Evolutionary conservation across 1,284 basidiomycete genomes (phyloP), one percentile per base, ranked within the genome.

Genomic region (Ustilago shanxiensis): DNA sequence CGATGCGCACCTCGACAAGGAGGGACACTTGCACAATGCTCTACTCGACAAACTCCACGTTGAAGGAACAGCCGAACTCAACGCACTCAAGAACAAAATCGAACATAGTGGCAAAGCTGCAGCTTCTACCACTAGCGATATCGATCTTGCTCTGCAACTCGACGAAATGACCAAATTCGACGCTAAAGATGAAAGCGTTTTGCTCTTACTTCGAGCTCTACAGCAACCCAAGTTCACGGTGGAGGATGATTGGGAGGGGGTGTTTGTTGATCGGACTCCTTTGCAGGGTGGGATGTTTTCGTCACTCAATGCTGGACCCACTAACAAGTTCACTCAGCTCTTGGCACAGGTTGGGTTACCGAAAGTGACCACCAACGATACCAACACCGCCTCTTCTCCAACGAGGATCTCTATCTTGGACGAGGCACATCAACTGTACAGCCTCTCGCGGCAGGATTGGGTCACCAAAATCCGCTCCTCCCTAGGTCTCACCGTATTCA

Each of bases 291-390:
- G 71, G 2, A 11, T 77, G 5, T 55, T 77, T 18, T 56, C 33
- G 0, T 16, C 57, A 24, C 66, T 77, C 58, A 64, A 66, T 18
- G 33, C 54, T 18, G 71, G 60, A 10, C 57, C 75, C 0, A 58
- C 28, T 9, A 73, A 77, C 67, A 60, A 56, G 62, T 77, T 77
- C 39, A 73, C 67, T 10, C 56, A 77, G 57, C 61, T 77, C 14
- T 64, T 77, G 5, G 58, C 63, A 14, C 20, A 70, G 8, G 67
- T 73, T 8, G 75, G 64, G 1, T 59, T 77, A 10, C 60, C 68
- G 24, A 63, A 56, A 24, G 16, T 41, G 10, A 56, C 20, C 20
- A 7, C 60, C 10, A 45, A 37, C 29, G 26, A 47, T n/a, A n/a
- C n/a, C n/a, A n/a, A n/a, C 16, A 51, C 60, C 7, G 50, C 51